Base-by-base conservation (phyloP, 1,284 basidiomycete species). In the Apiotrichum gracile region DNA sequence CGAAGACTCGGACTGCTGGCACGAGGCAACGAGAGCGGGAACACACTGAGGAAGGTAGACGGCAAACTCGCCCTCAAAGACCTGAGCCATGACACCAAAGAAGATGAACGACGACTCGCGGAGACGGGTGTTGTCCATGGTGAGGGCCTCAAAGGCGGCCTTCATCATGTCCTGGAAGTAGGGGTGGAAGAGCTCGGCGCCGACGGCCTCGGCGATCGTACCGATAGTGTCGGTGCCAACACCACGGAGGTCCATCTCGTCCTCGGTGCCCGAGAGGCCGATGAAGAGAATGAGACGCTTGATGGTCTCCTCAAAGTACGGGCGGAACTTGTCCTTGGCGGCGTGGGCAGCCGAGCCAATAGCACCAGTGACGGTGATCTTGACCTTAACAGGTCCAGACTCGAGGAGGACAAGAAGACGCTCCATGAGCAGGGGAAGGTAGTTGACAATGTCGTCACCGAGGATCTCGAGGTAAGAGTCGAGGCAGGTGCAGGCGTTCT, bases 211-310 rank as follows among this genome's bases (percentile, higher is more conserved):
- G 33, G 94, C 91, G 63, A 99, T 91, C 0, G 96, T 98, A 55
- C 96, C 96, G 60, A 97, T 86, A 34, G 96, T 92, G 77, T 98
- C 96, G 83, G 96, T 97, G 25, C 94, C 88, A 70, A 97, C 96
- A 40, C 96, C 96, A 58, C 96, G 89, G 40, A 99, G 83, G 68
- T 98, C 93, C 62, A 76, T 75, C 62, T 85, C 86, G 65, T 91
- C 90, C 35, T 82, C 84, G 38, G 83, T 83, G 50, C 77, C 78
- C 39, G 91, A 84, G 40, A 88, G 80, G 47, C 89, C 82, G 77
- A 98, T 89, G 77, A 81, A 80, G 64, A 89, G 88, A 61, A 88
- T 84, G 63, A 99, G 83, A 56, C 85, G 86, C 62, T 84, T 80
- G 86, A 98, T 94, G 52, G 90, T 92, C 42, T 88, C 85, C 65